Evolutionary conservation across 1,284 basidiomycete genomes (phyloP).

Genomic region (Ceratobasidium sp.): DNA sequence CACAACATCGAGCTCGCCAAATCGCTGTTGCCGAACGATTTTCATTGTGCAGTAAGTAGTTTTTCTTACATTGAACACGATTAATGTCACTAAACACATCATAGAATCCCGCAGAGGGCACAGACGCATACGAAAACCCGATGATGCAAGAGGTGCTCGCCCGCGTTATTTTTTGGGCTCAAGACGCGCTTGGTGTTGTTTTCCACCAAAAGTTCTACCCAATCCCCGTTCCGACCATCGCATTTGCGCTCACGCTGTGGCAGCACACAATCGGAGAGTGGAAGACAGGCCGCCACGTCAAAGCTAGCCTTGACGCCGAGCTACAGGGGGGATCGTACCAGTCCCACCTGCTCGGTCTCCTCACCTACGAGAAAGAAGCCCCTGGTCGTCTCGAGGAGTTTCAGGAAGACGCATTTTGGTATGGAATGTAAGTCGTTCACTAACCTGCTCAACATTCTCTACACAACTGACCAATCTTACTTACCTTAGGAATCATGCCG

Average conservation of each 20-base stretch:
- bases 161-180: neutral
- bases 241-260: conserved; percentile 7
- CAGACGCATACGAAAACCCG: conserved; percentile 2
- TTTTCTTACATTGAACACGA: neutral
- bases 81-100: neutral
- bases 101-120: neutral
- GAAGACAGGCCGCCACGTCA: neutral
- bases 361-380: neutral
- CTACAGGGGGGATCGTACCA: neutral
- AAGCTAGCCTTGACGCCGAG: neutral
- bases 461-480: neutral
- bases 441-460: neutral
- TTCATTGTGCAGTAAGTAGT: neutral
- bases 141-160: neutral
- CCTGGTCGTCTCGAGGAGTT: neutral
- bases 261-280: conserved; percentile 23
- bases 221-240: conserved; percentile 7
- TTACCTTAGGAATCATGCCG: neutral
- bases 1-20: neutral
- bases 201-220: neutral
- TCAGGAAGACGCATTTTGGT: neutral
- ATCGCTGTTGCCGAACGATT: neutral
- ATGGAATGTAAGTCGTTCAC: neutral
- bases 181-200: conserved; percentile 2
- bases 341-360: neutral